These are phyloP conservation scores for Scheffersomyces stipitis DNA, from an alignment of 805 yeast genomes.

Conservation along the genomic window DNA sequence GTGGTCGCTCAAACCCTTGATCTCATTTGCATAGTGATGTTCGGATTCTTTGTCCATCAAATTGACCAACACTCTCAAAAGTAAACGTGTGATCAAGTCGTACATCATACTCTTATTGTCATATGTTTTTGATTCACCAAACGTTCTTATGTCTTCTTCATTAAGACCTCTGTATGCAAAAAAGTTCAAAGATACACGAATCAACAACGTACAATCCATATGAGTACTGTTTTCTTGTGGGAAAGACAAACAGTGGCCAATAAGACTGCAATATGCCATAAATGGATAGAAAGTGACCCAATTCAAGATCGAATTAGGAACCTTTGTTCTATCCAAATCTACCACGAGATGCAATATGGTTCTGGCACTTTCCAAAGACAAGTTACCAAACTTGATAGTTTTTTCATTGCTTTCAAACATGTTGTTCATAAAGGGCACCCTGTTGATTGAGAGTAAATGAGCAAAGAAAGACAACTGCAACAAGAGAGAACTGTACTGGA, in stretches of 20 bases:
- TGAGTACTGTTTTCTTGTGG: constrained; percentile 14
- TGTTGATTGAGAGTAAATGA: constrained; percentile 25
- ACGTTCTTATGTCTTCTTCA: neutral
- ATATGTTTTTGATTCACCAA: constrained; percentile 2
- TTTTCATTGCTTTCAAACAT: constrained; percentile 11
- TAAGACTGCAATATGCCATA: constrained; percentile 23
- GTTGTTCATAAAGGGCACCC: constrained; percentile 24
- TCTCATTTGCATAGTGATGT: constrained; percentile 10
- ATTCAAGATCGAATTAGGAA: constrained; percentile 16
- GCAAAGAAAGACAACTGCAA: constrained; percentile 24
- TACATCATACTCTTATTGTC: constrained; percentile 9
- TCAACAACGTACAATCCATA: constrained; percentile 22
- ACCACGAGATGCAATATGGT: constrained; percentile 19
- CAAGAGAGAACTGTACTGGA: constrained; percentile 4
- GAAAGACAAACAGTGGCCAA: constrained; percentile 20
- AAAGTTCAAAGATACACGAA: constrained; percentile 15
- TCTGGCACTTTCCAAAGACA: constrained; percentile 30
- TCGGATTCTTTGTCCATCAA: constrained; percentile 13
- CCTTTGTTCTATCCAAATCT: constrained; percentile 6
- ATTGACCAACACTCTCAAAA: constrained; percentile 21
- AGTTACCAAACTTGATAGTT: constrained; percentile 13
- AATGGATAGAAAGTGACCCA: constrained; percentile 21
- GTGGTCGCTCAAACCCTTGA: constrained; percentile 19
- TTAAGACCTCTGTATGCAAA: constrained; percentile 5
- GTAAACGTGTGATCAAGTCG: constrained; percentile 20